These are phyloP conservation scores for Penicillium waksmanii DNA, from an alignment of 495 filamentous ascomycete genomes.

Conservation along the genomic window DNA sequence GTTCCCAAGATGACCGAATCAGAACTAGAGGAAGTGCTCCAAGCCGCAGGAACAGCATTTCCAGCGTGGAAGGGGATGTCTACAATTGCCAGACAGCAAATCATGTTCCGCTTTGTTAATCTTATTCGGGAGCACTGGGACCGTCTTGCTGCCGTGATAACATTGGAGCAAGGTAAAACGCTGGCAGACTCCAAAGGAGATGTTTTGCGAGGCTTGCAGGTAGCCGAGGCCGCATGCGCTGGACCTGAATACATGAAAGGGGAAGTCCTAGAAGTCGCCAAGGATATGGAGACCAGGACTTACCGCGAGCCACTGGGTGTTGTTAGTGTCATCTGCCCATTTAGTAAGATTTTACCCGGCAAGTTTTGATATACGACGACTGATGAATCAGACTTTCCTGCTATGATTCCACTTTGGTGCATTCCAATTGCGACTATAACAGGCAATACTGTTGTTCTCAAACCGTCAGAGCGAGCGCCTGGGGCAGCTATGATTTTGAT, in stretches of 20 bases:
- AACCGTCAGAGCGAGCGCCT: slow-evolving; percentile 90
- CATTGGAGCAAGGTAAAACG: slow-evolving; percentile 18
- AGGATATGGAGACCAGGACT: slow-evolving; percentile 91
- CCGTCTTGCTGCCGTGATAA: slow-evolving; percentile 12
- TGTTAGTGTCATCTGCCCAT: slow-evolving; percentile 88
- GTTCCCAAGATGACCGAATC: slow-evolving; percentile 12
- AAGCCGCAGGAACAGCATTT: slow-evolving; percentile 13
- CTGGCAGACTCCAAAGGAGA: slow-evolving; percentile 16
- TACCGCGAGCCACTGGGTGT: slow-evolving; percentile 87
- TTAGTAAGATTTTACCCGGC: slow-evolving; percentile 46
- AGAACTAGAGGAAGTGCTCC: slow-evolving; percentile 7
- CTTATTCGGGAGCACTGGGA: slow-evolving; percentile 17
- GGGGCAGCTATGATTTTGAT: slow-evolving; percentile 89
- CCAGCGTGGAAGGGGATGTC: slow-evolving; percentile 10
- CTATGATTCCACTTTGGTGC: slow-evolving; percentile 92
- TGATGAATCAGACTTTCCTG: slow-evolving; percentile 67
- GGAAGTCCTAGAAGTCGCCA: slow-evolving; percentile 72
- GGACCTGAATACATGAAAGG: slow-evolving; percentile 15
- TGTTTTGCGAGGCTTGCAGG: slow-evolving; percentile 15
- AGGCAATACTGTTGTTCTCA: slow-evolving; percentile 84
- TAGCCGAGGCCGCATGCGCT: slow-evolving; percentile 13
- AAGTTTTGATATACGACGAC: not conserved
- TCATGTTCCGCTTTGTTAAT: slow-evolving; percentile 15
- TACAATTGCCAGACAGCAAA: slow-evolving; percentile 14
- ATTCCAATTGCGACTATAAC: slow-evolving; percentile 87